Percentiles rank a stretch among this genome's conserved stretches.
Conservation (phyloP, 257 asterid genomes). For the Dorcoceras hygrometricum region DNA sequence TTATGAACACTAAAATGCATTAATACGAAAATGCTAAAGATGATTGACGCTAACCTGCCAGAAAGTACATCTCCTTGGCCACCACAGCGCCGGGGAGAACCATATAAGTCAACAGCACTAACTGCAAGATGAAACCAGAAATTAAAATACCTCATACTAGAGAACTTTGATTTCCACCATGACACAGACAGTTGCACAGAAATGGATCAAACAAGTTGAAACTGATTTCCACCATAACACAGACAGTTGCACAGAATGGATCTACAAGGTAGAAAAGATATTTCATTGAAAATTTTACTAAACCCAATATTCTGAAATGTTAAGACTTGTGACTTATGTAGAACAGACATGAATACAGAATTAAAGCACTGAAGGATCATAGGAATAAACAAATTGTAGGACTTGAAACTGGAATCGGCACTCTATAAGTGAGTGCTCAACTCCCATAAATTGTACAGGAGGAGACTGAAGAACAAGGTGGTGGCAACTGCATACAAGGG, state of each 20-base stretch:
- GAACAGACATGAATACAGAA: background rate
- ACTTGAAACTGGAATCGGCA: background rate
- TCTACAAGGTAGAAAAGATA: too few species aligned
- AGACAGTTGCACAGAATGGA: too few species aligned
- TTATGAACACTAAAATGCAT: background rate
- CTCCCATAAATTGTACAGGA: background rate
- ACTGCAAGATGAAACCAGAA: conserved; percentile 39
- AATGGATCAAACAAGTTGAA: background rate
- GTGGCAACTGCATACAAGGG: background rate
- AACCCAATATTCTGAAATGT: background rate
- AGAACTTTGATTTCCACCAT: background rate
- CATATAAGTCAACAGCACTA: conserved; percentile 58
- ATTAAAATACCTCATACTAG: background rate
- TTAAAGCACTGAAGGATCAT: background rate
- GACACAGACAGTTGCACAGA: background rate
- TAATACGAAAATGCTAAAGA: background rate
- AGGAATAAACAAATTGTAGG: background rate
- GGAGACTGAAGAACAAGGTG: background rate
- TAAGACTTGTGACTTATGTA: background rate
- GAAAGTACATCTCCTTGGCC: conserved; percentile 99
- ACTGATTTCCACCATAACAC: too few species aligned
- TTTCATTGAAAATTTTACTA: too few species aligned
- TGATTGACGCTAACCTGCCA: conserved; percentile 59
- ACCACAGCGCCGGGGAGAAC: conserved; percentile 98
- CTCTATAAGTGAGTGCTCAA: background rate